A percentile compares a stretch with the other conserved stretches of the same genome.
Evolutionary conservation across 257 asterid genomes (phyloP).

Genomic region (Coffea canephora): DNA sequence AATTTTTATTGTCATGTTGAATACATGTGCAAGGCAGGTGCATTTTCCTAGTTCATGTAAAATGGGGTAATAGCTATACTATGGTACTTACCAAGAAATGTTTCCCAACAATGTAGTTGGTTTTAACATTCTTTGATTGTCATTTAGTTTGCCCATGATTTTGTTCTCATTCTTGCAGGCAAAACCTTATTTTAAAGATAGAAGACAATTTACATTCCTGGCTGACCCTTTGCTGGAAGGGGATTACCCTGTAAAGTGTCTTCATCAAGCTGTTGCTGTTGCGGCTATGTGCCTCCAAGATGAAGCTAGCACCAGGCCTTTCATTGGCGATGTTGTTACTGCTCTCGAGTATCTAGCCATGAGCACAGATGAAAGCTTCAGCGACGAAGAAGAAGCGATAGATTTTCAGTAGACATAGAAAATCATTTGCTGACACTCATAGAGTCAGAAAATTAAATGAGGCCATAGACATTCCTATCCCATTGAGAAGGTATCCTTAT

Average conservation of each 20-base stretch:
- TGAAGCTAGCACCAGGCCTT: slow-evolving; percentile 41
- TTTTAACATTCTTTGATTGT: not conserved
- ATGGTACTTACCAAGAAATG: not conserved
- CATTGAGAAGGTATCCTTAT: not conserved
- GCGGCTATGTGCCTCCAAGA: slow-evolving; percentile 57
- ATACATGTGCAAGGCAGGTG: too few species aligned
- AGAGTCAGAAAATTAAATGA: not conserved
- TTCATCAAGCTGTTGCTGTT: slow-evolving; percentile 40
- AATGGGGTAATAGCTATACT: not conserved
- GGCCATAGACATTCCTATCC: not conserved
- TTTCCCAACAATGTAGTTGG: not conserved
- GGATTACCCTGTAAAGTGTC: slow-evolving; percentile 30
- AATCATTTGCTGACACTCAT: not conserved
- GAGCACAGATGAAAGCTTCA: slow-evolving; percentile 16
- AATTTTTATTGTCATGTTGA: too few species aligned
- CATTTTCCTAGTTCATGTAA: too few species aligned
- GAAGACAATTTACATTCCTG: slow-evolving; percentile 25
- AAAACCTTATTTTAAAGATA: slow-evolving; percentile 39
- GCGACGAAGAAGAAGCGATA: slow-evolving; percentile 19
- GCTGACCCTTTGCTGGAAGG: slow-evolving; percentile 45
- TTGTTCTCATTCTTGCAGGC: slow-evolving; percentile 27
- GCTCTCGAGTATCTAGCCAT: slow-evolving; percentile 44
- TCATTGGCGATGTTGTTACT: slow-evolving; percentile 42
- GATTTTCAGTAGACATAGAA: slow-evolving; percentile 1
- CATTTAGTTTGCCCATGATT: not conserved